Percentiles rank a stretch among this genome's conserved stretches.
phyloP scores from a whole-genome alignment of 2,329 filamentous ascomycete genomes.

The Zopfia rhizophila region DNA sequence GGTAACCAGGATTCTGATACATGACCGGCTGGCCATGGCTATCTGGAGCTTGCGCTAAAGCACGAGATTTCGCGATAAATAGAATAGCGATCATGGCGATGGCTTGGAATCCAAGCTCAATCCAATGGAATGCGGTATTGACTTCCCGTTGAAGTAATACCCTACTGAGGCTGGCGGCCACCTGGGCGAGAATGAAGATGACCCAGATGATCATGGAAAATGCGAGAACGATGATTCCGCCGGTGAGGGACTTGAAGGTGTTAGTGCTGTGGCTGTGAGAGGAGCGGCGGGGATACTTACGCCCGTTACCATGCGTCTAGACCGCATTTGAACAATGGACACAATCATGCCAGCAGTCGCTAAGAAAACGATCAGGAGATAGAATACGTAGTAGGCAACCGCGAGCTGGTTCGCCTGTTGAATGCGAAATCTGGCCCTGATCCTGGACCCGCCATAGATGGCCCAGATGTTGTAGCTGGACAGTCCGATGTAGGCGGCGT shows the following conservation, averaged over 20 bases:
- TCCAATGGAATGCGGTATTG: conserved; percentile 22
- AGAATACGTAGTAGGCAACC: conserved; percentile 29
- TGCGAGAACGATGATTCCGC: conserved; percentile 27
- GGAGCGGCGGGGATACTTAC: conserved; percentile 24
- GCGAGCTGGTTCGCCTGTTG: conserved; percentile 5
- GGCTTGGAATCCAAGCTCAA: conserved; percentile 29
- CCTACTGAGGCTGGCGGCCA: conserved; percentile 6
- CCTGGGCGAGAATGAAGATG: conserved; percentile 24
- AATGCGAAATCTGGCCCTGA: not conserved
- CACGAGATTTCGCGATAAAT: conserved; percentile 30
- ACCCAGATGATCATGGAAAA: conserved; percentile 31
- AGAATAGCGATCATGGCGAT: conserved; percentile 32
- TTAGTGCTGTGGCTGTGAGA: conserved; percentile 2
- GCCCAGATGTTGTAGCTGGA: conserved; percentile 24
- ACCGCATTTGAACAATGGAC: conserved; percentile 28
- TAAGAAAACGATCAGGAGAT: conserved; percentile 28
- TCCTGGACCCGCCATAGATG: conserved; percentile 3
- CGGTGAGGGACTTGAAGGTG: conserved; percentile 25
- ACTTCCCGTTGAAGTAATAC: conserved; percentile 1
- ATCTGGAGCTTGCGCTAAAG: conserved; percentile 5
- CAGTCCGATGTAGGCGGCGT: conserved; percentile 22
- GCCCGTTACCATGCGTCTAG: conserved; percentile 19
- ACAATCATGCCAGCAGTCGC: conserved; percentile 23
- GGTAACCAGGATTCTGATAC: too few species aligned
- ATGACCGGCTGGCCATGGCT: not conserved